Evolutionary conservation across 1,284 basidiomycete genomes (phyloP), one percentile per base, ranked within the genome.

Genomic region (Acaromyces ingoldii): DNA sequence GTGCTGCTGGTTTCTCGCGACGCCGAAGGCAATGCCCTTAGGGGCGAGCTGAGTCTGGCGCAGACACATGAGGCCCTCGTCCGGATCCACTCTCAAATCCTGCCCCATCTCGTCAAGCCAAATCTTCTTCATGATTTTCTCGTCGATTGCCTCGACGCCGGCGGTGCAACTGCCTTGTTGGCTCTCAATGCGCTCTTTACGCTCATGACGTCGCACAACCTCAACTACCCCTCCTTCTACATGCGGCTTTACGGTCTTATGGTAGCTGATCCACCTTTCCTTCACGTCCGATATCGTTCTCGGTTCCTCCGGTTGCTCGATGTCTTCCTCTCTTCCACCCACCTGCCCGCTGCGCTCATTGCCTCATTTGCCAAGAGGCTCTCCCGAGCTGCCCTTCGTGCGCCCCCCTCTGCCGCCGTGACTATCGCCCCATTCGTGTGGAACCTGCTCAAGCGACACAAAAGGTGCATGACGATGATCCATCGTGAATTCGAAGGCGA

Each of bases 171-270:
- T n/a, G 91, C 90, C 2, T 80, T 98, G 51, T 80, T 97, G 38
- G 91, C 90, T 3, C 81, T 98, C 63, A 97, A 97, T 69, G 87
- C 88, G 0, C 78, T 98, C 45, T 98, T 91, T 74, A 83, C 87
- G 5, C 81, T 99, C 57, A 96, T 98, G 78, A 87, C 84, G 47
- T 84, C 89, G 51, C 92, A 96, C 76, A 96, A 97, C 70, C 80
- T 98, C 28, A 92, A 97, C 74, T 97, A 95, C 71, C 93, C 95
- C 3, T 85, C 85, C 7, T 97, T 99, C 78, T 99, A 96, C 79
- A 87, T 85, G 3, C 84, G 87, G n/a, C 81, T 99, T 2, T 98
- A 98, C 68, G 82, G 84, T 1, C 88, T 97, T 71, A 81, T 98
- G 10, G 25, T 45, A 4, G 9, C 29, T 10, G 69, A 68, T 34